A percentile compares a stretch with the other conserved stretches of the same genome.
These are phyloP conservation scores for Osmanthus fragrans DNA, from an alignment of 257 asterid species.

Conservation along the genomic window DNA sequence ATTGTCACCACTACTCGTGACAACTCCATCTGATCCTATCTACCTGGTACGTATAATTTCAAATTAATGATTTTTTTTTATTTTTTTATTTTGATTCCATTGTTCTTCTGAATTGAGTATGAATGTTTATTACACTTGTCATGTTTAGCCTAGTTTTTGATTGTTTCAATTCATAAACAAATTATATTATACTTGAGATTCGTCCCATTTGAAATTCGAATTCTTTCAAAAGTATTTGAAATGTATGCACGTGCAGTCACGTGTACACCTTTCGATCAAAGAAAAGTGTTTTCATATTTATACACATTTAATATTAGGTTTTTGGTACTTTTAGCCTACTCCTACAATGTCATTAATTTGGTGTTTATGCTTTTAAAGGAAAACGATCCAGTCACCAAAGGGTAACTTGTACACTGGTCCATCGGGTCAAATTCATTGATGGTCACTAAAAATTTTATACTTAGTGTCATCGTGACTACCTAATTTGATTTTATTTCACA, in stretches of 20 bases:
- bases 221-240: background rate
- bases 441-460: too few species aligned
- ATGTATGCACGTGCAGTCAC: constrained; percentile 46
- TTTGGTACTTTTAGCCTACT: constrained; percentile 4
- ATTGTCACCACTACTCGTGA: too few species aligned
- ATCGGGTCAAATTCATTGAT: too few species aligned
- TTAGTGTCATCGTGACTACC: too few species aligned
- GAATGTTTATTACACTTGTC: background rate
- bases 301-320: background rate
- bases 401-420: too few species aligned
- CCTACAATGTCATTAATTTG: constrained; percentile 8
- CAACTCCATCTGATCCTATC: too few species aligned
- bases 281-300: constrained; percentile 16
- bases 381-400: too few species aligned
- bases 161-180: background rate
- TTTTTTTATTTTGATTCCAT: background rate
- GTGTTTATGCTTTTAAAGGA: too few species aligned
- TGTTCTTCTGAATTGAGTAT: background rate
- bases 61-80: too few species aligned
- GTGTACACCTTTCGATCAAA: constrained; percentile 30
- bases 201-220: background rate
- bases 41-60: background rate
- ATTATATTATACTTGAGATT: background rate
- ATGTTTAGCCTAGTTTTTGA: background rate
- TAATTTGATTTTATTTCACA: too few species aligned